Conservation (phyloP, 2,329 filamentous ascomycete species). For the Fusarium virguliforme region DNA sequence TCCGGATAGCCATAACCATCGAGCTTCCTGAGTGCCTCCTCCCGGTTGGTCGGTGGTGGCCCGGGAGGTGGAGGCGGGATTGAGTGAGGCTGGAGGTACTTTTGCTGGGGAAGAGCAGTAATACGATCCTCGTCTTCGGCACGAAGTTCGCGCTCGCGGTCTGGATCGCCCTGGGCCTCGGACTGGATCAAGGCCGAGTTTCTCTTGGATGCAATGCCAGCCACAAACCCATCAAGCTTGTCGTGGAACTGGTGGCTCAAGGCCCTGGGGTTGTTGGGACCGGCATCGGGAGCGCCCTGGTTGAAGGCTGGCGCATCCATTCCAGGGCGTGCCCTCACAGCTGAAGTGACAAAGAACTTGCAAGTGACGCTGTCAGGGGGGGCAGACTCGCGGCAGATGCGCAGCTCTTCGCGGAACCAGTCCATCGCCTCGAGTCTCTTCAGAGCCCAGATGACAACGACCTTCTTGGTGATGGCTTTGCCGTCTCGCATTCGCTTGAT, state of each 20-base stretch:
- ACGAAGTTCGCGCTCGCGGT: conserved; percentile 84
- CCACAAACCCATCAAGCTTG: conserved; percentile 89
- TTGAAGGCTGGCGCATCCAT: conserved; percentile 63
- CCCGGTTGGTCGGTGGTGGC: conserved; percentile 54
- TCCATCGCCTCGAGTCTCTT: conserved; percentile 95
- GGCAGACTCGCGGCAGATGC: conserved; percentile 91
- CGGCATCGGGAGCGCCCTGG: conserved; percentile 34
- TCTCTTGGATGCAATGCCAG: conserved; percentile 88
- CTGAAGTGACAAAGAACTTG: conserved; percentile 93
- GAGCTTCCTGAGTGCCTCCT: conserved; percentile 66
- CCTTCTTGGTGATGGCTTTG: conserved; percentile 91
- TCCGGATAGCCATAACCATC: conserved; percentile 66
- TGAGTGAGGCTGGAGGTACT: conserved; percentile 72
- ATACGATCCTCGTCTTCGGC: conserved; percentile 89
- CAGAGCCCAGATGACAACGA: conserved; percentile 94
- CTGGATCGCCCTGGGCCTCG: conserved; percentile 83
- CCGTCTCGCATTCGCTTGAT: conserved; percentile 97
- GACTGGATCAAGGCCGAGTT: conserved; percentile 88
- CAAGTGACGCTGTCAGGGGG: conserved; percentile 91
- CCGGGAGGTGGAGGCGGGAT: conserved; percentile 52
- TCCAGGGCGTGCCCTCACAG: conserved; percentile 60
- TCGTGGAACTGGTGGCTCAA: conserved; percentile 86
- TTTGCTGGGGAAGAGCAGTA: conserved; percentile 82
- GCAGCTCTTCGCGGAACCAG: conserved; percentile 96
- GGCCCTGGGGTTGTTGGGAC: conserved; percentile 63